A percentile compares a stretch with the other conserved stretches of the same genome.
These are phyloP conservation scores for Aspergillus aculeatus DNA, from an alignment of 2,329 filamentous ascomycete genomes.

Conservation along the genomic window DNA sequence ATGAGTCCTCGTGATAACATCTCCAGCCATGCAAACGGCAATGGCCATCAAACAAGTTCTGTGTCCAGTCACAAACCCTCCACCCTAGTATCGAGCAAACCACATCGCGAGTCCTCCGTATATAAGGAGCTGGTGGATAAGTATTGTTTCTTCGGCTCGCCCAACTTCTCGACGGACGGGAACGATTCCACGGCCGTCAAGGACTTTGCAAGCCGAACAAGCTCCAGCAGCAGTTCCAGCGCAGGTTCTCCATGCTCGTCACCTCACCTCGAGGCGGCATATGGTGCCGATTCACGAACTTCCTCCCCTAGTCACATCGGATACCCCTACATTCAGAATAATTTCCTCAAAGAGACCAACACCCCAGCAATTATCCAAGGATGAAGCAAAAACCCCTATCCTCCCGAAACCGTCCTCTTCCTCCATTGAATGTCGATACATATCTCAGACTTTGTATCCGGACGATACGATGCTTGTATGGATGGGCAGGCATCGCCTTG, in stretches of 20 bases:
- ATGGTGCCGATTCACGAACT: constrained; percentile 7
- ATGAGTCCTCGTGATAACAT: constrained; percentile 15
- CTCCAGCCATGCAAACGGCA: constrained; percentile 21
- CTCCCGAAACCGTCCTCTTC: not conserved
- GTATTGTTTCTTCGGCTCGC: constrained; percentile 80
- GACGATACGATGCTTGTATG: not conserved
- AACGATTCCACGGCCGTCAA: constrained; percentile 1
- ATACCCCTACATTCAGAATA: constrained; percentile 46
- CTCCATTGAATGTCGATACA: not conserved
- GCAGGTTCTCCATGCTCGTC: constrained; percentile 25
- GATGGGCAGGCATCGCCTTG: not conserved
- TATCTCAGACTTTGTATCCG: not conserved
- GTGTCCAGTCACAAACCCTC: constrained; percentile 46
- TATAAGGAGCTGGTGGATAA: constrained; percentile 98
- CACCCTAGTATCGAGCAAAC: constrained; percentile 60
- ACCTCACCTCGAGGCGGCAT: constrained; percentile 24
- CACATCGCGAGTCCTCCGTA: constrained; percentile 76
- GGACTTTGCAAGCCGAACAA: constrained; percentile 1
- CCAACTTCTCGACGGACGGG: constrained; percentile 35
- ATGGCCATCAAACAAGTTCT: constrained; percentile 12
- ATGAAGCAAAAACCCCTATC: constrained; percentile 11
- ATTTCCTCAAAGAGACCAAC: constrained; percentile 47
- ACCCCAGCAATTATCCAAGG: constrained; percentile 45
- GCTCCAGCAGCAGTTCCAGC: constrained; percentile 10
- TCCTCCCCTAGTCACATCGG: constrained; percentile 40